These are phyloP conservation scores for Colletotrichum liriopes DNA, from an alignment of 2,329 filamentous ascomycete species.

Conservation along the genomic window DNA sequence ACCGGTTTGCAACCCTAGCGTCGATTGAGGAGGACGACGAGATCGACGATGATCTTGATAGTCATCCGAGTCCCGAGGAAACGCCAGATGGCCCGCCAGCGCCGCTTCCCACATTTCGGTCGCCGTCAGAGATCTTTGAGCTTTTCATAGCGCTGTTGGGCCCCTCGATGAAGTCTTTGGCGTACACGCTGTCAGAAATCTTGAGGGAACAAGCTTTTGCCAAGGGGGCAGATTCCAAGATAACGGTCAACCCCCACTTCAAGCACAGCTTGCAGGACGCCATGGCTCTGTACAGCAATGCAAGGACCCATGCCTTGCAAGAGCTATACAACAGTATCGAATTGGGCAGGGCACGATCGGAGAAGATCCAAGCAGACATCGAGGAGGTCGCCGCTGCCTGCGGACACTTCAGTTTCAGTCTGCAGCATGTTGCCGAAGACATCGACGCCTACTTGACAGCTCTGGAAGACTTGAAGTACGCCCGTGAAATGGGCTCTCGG, in stretches of 20 bases:
- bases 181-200: conserved; percentile 90
- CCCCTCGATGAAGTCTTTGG: conserved; percentile 96
- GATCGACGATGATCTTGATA: conserved; percentile 34
- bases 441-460: conserved; percentile 87
- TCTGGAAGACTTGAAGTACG: conserved; percentile 86
- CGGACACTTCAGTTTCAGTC: conserved; percentile 93
- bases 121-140: conserved; percentile 89
- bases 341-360: conserved; percentile 76
- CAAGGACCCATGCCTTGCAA: conserved; percentile 82
- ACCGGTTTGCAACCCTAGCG: conserved; percentile 65
- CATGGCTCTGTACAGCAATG: conserved; percentile 82
- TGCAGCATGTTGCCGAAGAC: conserved; percentile 92
- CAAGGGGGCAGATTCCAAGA: conserved; percentile 74
- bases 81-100: conserved; percentile 45
- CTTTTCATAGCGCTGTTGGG: conserved; percentile 91
- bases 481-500: conserved; percentile 72
- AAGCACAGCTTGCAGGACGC: conserved; percentile 86
- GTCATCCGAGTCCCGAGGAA: conserved; percentile 62
- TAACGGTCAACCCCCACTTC: conserved; percentile 85
- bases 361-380: conserved; percentile 90
- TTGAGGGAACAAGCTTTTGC: conserved; percentile 90
- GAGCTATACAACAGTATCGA: conserved; percentile 87
- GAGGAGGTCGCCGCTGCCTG: conserved; percentile 99
- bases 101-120: conserved; percentile 61
- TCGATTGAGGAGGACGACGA: conserved; percentile 78